Conservation (phyloP, 768 basidiomycete genomes). For the Termitomyces sp. region DNA sequence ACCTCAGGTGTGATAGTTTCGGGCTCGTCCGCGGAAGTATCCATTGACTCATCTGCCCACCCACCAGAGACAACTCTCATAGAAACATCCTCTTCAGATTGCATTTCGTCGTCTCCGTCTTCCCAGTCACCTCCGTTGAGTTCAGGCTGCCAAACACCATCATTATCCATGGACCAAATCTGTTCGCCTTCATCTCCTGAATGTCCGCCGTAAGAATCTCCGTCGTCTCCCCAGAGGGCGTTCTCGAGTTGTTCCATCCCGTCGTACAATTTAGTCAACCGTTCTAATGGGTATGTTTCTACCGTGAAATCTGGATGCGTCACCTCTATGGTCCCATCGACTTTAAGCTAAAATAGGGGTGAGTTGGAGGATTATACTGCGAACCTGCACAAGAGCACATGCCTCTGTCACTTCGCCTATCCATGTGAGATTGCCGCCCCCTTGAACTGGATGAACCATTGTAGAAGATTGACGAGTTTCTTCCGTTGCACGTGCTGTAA, state of each 20-base stretch:
- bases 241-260: conserved; percentile 77
- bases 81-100: conserved; percentile 11
- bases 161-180: conserved; percentile 36
- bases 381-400: conserved; percentile 18
- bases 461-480: conserved; percentile 27
- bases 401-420: conserved; percentile 83
- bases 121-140: conserved; percentile 36
- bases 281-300: conserved; percentile 52
- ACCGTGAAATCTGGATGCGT: conserved; percentile 55
- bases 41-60: conserved; percentile 13
- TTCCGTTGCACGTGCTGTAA: conserved; percentile 43
- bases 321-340: conserved; percentile 71
- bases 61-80: conserved; percentile 14
- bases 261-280: conserved; percentile 74
- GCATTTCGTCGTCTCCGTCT: conserved; percentile 24
- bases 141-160: conserved; percentile 42
- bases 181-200: conserved; percentile 38
- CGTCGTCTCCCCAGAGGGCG: conserved; percentile 50
- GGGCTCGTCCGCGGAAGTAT: neutral
- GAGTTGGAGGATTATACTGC: conserved; percentile 1
- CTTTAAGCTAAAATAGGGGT: conserved; percentile 43
- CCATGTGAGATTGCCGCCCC: conserved; percentile 56
- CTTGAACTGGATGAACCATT: conserved; percentile 35
- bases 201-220: conserved; percentile 36
- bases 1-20: neutral